Evolutionary conservation across 176 grass and related monocot genomes (phyloP).

Genomic region (Ensete glaucum): DNA sequence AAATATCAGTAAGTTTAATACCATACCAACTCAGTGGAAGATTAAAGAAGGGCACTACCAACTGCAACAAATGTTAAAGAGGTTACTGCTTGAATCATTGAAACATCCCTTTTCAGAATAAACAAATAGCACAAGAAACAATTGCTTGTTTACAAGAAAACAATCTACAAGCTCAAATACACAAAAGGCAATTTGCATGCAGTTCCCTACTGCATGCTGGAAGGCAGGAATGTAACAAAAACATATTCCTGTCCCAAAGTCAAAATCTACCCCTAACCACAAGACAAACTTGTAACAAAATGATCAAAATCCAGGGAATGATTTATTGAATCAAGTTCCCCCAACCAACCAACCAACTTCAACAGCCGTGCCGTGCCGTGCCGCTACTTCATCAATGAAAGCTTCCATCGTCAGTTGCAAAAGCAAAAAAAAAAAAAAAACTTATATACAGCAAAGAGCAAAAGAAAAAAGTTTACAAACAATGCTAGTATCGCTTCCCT

Average conservation of each 20-base stretch:
- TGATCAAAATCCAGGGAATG: not conserved
- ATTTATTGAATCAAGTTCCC: not conserved
- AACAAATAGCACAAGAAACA: not conserved
- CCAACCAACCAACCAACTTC: not conserved
- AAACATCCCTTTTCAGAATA: not conserved
- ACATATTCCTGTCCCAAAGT: slow-evolving; percentile 38
- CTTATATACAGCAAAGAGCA: not conserved
- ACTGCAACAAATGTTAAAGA: too few species aligned
- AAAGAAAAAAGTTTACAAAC: not conserved
- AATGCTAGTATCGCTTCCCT: slow-evolving; percentile 72
- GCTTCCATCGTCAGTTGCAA: not conserved
- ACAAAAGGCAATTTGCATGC: slow-evolving; percentile 34
- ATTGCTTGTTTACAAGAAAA: slow-evolving; percentile 4
- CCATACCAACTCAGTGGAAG: too few species aligned
- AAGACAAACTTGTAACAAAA: not conserved
- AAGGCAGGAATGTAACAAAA: slow-evolving; percentile 79
- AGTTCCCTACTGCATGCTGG: slow-evolving; percentile 31
- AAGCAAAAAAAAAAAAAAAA: not conserved
- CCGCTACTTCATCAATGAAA: not conserved
- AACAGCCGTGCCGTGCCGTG: not conserved
- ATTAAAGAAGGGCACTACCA: too few species aligned
- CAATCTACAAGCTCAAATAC: not conserved
- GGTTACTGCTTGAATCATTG: slow-evolving; percentile 12
- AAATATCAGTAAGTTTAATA: too few species aligned
- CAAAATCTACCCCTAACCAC: not conserved